phyloP scores from a whole-genome alignment of 2,329 filamentous ascomycete genomes.

The Trichoderma harzianum region DNA sequence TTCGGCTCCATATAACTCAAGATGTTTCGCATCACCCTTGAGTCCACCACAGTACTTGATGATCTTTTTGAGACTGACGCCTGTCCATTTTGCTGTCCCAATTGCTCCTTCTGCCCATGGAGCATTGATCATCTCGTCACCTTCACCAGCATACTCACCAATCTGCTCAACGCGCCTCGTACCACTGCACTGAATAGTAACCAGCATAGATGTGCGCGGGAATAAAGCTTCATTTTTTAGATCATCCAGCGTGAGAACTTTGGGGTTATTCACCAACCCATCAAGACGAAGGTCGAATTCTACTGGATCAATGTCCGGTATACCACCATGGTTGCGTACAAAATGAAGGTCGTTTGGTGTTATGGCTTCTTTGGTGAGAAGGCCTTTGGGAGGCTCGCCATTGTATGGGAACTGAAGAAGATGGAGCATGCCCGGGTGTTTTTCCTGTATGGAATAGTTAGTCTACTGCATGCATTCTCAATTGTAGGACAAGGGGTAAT shows the following conservation, averaged over 20 bases:
- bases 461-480: background rate
- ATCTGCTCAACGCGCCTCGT: constrained; percentile 70
- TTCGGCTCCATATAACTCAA: constrained; percentile 68
- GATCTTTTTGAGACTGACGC: constrained; percentile 64
- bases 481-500: background rate
- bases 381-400: constrained; percentile 57
- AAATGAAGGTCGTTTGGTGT: constrained; percentile 60
- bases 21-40: constrained; percentile 50
- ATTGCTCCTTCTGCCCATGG: constrained; percentile 67
- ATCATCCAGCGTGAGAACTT: constrained; percentile 55
- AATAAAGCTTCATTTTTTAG: constrained; percentile 59
- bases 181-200: constrained; percentile 66
- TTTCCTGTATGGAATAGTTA: constrained; percentile 40
- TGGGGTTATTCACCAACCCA: constrained; percentile 58
- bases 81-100: constrained; percentile 60
- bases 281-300: constrained; percentile 54
- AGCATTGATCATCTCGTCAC: constrained; percentile 56
- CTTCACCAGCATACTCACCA: constrained; percentile 60
- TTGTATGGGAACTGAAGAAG: constrained; percentile 63
- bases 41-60: constrained; percentile 68
- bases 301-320: constrained; percentile 60
- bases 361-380: constrained; percentile 53
- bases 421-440: constrained; percentile 59
- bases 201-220: constrained; percentile 54
- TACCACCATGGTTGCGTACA: constrained; percentile 68